Percentiles rank a stretch among this genome's conserved stretches.
These are phyloP conservation scores for Asterella californica DNA, from an alignment of 225 moss, liverwort and hornwort genomes.

Conservation along the genomic window DNA sequence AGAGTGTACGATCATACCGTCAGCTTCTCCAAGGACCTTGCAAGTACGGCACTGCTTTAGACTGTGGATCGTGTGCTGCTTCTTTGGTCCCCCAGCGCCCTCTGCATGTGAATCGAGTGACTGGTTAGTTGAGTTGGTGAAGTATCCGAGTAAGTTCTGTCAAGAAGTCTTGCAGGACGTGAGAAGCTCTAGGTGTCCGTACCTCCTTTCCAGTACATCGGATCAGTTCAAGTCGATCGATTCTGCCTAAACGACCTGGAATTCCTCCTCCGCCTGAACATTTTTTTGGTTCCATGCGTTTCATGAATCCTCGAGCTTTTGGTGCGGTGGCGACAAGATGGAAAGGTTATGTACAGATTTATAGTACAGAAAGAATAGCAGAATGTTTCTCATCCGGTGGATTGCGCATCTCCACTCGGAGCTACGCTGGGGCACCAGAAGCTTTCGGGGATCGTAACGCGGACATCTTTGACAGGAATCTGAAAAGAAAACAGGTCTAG, in stretches of 20 bases:
- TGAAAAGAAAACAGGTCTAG: slow-evolving; percentile 78
- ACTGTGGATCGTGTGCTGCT: no score
- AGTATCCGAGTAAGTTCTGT: no score
- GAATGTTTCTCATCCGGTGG: background rate
- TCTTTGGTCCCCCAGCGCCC: no score
- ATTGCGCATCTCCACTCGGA: background rate
- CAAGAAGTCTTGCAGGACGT: no score
- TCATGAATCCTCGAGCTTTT: background rate
- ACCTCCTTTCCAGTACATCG: no score
- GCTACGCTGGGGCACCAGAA: background rate
- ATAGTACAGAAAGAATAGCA: background rate
- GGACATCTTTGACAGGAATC: slow-evolving; percentile 76
- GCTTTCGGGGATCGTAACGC: slow-evolving; percentile 72
- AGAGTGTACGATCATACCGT: no score
- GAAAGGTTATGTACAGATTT: background rate
- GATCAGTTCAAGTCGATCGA: background rate
- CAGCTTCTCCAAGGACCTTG: no score
- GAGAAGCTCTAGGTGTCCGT: no score
- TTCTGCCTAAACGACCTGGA: background rate
- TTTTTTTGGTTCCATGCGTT: background rate
- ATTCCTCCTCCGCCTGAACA: background rate
- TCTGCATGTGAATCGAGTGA: no score
- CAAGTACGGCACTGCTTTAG: no score
- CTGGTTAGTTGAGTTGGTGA: no score
- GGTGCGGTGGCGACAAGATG: slow-evolving; percentile 17